Base-by-base conservation (phyloP, 345 rosid species). In the Lagerstroemia speciosa region DNA sequence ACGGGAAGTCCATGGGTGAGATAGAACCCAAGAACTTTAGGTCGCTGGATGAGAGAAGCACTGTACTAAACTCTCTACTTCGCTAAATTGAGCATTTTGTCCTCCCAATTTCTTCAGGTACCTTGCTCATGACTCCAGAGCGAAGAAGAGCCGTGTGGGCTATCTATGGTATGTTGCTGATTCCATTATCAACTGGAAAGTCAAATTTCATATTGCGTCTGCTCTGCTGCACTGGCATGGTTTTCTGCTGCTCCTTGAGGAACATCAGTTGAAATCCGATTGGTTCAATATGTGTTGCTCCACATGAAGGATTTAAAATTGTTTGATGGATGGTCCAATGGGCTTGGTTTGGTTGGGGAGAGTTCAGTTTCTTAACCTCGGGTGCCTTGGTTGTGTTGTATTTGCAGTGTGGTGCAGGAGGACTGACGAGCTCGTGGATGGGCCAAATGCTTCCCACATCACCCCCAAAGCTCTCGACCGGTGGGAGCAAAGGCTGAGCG, bases 341-440 rank as follows among this genome's bases (percentile, higher is more conserved):
- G 24, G 8, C 5, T 19, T 5, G 31, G 10, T 67, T 10, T 52
- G n/a, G n/a, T n/a, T 45, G n/a, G 8, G 24, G 19, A 31, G 26
- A 67, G 24, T 67, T 67, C 32, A 20, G 33, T 29, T 66, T 9
- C 38, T 67, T 48, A 41, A 43, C n/a, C 22, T 66, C 29, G 34
- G 32, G 68, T 8, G 11, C 29, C 6, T 58, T 26, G 34, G 14
- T 58, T 10, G 63, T 55, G 61, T 24, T 55, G 55, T 53, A 2
- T 53, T 20, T 74, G 62, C 73, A 83, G 87, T 83, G 62, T 83
- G 87, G 87, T 83, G 87, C 69, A 73, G 87, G 57, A 81, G 87
- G 74, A 83, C 85, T 17, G 87, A 83, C 70, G 87, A 83, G 75
- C 82, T 83, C 8, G 87, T 83, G 62, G 87, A 81, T 27, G 87